phyloP scores from a whole-genome alignment of 2,329 filamentous ascomycete genomes.

The Colletotrichum brevisporum region DNA sequence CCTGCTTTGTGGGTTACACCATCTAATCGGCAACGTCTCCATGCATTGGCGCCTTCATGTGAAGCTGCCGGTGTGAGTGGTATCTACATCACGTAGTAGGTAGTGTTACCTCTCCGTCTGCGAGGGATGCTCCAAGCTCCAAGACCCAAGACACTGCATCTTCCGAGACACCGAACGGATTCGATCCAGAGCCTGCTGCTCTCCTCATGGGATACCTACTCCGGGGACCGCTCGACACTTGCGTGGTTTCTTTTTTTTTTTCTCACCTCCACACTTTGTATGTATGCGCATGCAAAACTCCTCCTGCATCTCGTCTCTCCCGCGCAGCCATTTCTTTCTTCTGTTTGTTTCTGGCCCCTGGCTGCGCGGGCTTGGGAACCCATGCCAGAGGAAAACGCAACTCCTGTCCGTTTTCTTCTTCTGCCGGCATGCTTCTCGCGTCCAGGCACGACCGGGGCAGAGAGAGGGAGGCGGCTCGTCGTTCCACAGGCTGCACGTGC shows the following conservation, averaged over 20 bases:
- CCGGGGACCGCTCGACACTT: constrained; percentile 2
- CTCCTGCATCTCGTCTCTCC: constrained; percentile 23
- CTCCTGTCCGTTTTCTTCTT: constrained; percentile 4
- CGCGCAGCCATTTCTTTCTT: constrained; percentile 18
- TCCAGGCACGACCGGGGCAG: background rate
- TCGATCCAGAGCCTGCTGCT: background rate
- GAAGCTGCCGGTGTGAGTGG: constrained; percentile 7
- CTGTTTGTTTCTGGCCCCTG: constrained; percentile 7
- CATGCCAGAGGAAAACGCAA: constrained; percentile 3
- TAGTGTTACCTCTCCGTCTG: background rate
- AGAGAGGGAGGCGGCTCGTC: background rate
- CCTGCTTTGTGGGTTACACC: constrained; percentile 21
- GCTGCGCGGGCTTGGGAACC: background rate
- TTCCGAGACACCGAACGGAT: constrained; percentile 6
- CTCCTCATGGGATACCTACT: background rate
- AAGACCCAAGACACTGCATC: constrained; percentile 3
- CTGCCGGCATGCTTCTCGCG: constrained; percentile 8
- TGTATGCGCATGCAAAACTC: background rate
- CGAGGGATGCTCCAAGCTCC: constrained; percentile 16
- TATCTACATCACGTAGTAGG: background rate
- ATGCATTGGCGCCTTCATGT: constrained; percentile 18
- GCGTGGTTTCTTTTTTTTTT: constrained; percentile 13
- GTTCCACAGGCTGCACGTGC: background rate
- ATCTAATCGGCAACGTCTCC: constrained; percentile 19
- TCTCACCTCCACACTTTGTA: background rate